A percentile compares a stretch with the other conserved stretches of the same genome.
These are phyloP conservation scores for Mortierella alpina DNA, from an alignment of 192 early-diverging fungal species.

Conservation along the genomic window DNA sequence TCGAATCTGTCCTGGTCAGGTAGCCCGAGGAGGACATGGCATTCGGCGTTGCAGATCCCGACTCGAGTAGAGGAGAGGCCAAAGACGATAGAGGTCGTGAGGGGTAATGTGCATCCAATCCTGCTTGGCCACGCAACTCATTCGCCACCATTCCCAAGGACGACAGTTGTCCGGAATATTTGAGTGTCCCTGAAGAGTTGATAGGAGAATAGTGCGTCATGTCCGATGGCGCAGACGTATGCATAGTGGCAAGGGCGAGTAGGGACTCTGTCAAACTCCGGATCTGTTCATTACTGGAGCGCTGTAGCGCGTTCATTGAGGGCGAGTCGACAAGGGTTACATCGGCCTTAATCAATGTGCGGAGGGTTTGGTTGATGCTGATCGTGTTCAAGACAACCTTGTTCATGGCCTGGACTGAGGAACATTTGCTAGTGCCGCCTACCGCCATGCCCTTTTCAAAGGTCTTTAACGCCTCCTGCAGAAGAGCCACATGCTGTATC, in stretches of 20 bases:
- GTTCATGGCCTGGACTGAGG: conserved; percentile 13
- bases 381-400: conserved; percentile 30
- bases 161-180: conserved; percentile 17
- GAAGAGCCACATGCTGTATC: conserved; percentile 27
- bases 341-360: conserved; percentile 38
- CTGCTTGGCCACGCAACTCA: conserved; percentile 18
- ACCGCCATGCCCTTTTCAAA: conserved; percentile 26
- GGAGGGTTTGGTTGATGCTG: conserved; percentile 43
- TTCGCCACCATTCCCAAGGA: conserved; percentile 24
- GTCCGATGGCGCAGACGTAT: background rate
- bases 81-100: conserved; percentile 18
- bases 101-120: conserved; percentile 5
- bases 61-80: background rate
- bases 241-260: conserved; percentile 9
- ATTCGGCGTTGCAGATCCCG: conserved; percentile 3
- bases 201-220: conserved; percentile 25
- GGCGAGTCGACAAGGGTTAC: conserved; percentile 40
- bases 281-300: conserved; percentile 46
- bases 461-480: conserved; percentile 32
- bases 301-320: conserved; percentile 30
- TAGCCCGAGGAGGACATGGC: conserved; percentile 27
- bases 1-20: conserved; percentile 12
- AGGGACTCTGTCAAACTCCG: conserved; percentile 41
- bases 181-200: background rate
- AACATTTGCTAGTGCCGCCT: background rate